A percentile compares a stretch with the other conserved stretches of the same genome.
Evolutionary conservation across 257 asterid genomes (phyloP).

Genomic region (Plectranthus barbatus): DNA sequence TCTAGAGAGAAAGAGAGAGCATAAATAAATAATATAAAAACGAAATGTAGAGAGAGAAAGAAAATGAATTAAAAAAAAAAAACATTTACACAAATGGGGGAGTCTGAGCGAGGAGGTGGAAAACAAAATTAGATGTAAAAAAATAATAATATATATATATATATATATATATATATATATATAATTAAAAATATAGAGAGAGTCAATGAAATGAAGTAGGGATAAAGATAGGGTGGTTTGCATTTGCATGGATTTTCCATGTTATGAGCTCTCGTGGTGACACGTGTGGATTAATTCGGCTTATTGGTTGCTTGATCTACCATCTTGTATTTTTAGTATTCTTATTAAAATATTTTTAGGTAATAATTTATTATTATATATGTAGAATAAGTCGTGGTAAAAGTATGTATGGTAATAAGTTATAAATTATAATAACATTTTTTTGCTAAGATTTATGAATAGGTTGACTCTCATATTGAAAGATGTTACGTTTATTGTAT

Average conservation of each 20-base stretch:
- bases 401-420: no score
- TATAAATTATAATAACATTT: no score
- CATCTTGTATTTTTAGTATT: not conserved
- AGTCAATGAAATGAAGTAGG: constrained; percentile 23
- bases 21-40: not conserved
- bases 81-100: not conserved
- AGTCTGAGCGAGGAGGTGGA: not conserved
- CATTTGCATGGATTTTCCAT: constrained; percentile 21
- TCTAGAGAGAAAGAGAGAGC: constrained; percentile 21
- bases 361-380: no score
- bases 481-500: no score
- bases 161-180: no score
- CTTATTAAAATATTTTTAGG: no score
- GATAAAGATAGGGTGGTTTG: constrained; percentile 12
- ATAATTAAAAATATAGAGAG: no score
- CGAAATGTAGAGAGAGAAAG: constrained; percentile 30
- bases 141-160: not conserved
- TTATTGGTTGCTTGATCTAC: not conserved
- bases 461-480: no score
- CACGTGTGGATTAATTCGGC: constrained; percentile 16
- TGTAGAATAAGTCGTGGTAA: no score
- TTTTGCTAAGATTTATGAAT: no score
- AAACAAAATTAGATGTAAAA: constrained; percentile 1
- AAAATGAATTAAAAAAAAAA: not conserved
- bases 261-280: constrained; percentile 12